phyloP scores from a whole-genome alignment of 164 flowering plant species.

The Vitis riparia region DNA sequence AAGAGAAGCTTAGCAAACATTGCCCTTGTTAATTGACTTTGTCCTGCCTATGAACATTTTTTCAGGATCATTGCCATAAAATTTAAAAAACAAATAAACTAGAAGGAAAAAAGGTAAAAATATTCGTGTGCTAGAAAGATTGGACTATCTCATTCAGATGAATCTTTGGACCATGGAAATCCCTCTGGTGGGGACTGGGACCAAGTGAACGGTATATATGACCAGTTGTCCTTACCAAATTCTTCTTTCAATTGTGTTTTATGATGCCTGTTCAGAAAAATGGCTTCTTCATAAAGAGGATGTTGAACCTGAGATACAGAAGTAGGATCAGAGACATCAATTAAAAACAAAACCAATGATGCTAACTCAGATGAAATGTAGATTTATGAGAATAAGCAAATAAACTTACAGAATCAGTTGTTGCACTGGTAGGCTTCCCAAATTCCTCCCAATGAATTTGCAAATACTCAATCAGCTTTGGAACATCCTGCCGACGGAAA shows the following conservation, averaged over 20 bases:
- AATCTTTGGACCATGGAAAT: neutral
- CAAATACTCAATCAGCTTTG: constrained; percentile 69
- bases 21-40: too few species aligned
- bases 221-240: constrained; percentile 49
- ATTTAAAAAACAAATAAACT: too few species aligned
- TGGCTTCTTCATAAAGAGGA: constrained; percentile 51
- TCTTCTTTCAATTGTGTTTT: constrained; percentile 72
- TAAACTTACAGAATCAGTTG: constrained; percentile 41
- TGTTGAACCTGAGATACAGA: constrained; percentile 44
- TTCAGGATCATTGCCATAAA: too few species aligned
- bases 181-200: neutral
- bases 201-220: neutral
- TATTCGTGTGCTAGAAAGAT: neutral
- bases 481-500: constrained; percentile 81
- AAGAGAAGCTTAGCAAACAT: neutral
- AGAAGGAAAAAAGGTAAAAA: neutral
- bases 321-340: constrained; percentile 3
- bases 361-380: neutral
- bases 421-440: constrained; percentile 23
- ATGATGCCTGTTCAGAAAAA: constrained; percentile 60
- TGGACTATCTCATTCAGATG: neutral
- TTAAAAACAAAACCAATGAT: neutral
- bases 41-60: too few species aligned
- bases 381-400: neutral
- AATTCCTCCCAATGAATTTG: constrained; percentile 50